A percentile compares a stretch with the other conserved stretches of the same genome.
Conservation (phyloP, 257 asterid genomes). For the Solanum tarapatanum region DNA sequence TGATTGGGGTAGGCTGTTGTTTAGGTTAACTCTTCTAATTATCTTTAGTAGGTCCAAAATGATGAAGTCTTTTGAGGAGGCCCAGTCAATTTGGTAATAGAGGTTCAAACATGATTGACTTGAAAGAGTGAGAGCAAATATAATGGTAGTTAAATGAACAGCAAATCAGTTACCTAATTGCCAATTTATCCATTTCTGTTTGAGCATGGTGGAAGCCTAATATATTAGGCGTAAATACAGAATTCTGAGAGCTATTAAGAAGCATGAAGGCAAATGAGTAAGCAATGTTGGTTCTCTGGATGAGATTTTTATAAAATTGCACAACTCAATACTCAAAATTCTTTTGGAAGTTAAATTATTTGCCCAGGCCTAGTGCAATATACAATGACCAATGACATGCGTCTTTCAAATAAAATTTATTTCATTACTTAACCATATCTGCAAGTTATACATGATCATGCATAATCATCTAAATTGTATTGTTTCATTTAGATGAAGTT, state of each 20-base stretch:
- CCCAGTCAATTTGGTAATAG: not conserved
- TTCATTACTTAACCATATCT: not conserved
- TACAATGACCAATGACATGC: not conserved
- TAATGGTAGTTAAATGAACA: not conserved
- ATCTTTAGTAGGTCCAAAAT: not conserved
- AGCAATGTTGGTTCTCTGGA: not conserved
- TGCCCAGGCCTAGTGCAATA: not conserved
- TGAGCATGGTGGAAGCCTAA: not conserved
- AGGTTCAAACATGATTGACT: not conserved
- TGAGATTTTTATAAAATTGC: not conserved
- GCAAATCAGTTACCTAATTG: not conserved
- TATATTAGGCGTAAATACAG: not conserved
- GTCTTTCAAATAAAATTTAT: not conserved
- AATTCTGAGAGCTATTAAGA: not conserved
- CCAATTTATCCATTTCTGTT: not conserved
- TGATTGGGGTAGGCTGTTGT: not conserved
- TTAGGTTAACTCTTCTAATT: too few relatives aligned
- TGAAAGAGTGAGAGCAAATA: not conserved
- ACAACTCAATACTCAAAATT: not conserved
- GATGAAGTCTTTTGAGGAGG: not conserved
- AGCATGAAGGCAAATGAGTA: not conserved
- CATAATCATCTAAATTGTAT: not conserved
- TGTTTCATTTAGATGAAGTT: not conserved
- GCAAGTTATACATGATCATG: not conserved
- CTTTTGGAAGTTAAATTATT: not conserved